Evolutionary conservation across 345 rosid species (phyloP).

Genomic region (Syzygium grande): DNA sequence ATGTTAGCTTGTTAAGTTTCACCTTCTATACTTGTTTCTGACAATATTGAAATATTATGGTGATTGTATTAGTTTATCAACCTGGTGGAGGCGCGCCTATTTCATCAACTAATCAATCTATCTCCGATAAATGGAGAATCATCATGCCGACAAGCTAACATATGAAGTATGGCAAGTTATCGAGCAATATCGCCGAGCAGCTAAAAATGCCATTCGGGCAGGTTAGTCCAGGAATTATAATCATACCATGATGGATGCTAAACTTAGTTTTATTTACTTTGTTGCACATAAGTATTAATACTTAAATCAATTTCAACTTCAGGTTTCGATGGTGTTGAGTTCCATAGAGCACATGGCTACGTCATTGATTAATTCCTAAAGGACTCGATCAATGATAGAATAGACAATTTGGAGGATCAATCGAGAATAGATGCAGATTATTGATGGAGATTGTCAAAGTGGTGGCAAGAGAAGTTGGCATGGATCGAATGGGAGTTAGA

Average conservation of each 20-base stretch:
- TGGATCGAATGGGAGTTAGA: constrained; percentile 52
- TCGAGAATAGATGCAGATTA: constrained; percentile 63
- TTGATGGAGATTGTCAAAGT: constrained; percentile 49
- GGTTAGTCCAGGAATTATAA: constrained; percentile 17
- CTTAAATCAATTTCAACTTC: not conserved
- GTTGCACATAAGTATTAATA: not conserved
- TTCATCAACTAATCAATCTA: constrained; percentile 55
- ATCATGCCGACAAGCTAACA: constrained; percentile 46
- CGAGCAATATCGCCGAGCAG: constrained; percentile 47
- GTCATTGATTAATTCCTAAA: constrained; percentile 82
- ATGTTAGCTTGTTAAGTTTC: not conserved
- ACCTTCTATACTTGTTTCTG: not conserved
- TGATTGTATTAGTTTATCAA: constrained; percentile 44
- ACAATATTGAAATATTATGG: not conserved
- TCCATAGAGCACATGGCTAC: constrained; percentile 86
- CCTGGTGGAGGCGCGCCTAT: constrained; percentile 66
- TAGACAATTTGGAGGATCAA: constrained; percentile 73
- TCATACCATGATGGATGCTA: not conserved
- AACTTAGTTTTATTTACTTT: not conserved
- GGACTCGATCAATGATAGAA: constrained; percentile 71
- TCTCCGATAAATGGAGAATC: constrained; percentile 61
- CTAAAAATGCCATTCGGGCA: constrained; percentile 68
- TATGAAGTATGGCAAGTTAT: constrained; percentile 45
- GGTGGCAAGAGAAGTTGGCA: constrained; percentile 45
- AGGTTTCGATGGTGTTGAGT: constrained; percentile 87